Conservation (phyloP, 1,139 yeast species). For the Hyphopichia buzzinii region DNA sequence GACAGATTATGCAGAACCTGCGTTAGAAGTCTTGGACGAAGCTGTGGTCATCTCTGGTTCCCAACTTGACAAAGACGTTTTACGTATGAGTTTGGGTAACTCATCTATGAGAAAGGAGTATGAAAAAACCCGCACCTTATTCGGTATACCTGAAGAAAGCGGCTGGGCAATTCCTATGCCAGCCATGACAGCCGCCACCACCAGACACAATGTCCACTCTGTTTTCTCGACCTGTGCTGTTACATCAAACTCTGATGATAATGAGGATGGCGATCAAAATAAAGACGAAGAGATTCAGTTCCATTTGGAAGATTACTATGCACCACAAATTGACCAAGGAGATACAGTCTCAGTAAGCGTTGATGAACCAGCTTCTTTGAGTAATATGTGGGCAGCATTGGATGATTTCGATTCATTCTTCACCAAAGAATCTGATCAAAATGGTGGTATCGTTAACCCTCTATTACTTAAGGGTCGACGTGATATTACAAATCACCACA, state of each 20-base stretch:
- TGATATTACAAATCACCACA: constrained; percentile 23
- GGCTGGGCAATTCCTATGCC: constrained; percentile 99
- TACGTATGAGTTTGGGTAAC: constrained; percentile 89
- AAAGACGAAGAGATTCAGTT: constrained; percentile 52
- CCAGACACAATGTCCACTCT: constrained; percentile 92
- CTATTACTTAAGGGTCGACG: constrained; percentile 6
- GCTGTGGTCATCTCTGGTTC: constrained; percentile 86
- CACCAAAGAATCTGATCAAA: constrained; percentile 57
- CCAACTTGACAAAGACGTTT: constrained; percentile 83
- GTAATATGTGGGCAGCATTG: constrained; percentile 95
- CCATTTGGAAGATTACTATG: constrained; percentile 66
- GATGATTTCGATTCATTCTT: constrained; percentile 93
- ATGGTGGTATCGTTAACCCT: constrained; percentile 11
- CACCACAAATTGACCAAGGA: constrained; percentile 31
- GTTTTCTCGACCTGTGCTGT: constrained; percentile 82
- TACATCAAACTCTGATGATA: constrained; percentile 25
- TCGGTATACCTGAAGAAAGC: constrained; percentile 94
- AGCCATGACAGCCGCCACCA: constrained; percentile 79
- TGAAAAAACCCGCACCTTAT: constrained; percentile 82
- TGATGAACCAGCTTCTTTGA: constrained; percentile 72
- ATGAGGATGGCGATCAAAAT: constrained; percentile 16
- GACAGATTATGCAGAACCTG: constrained; percentile 86
- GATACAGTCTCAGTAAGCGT: constrained; percentile 41
- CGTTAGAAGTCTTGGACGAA: constrained; percentile 85
- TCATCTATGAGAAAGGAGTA: constrained; percentile 74